Conservation (phyloP, 805 yeast species). For the Cyberlindnera suaveolens region DNA sequence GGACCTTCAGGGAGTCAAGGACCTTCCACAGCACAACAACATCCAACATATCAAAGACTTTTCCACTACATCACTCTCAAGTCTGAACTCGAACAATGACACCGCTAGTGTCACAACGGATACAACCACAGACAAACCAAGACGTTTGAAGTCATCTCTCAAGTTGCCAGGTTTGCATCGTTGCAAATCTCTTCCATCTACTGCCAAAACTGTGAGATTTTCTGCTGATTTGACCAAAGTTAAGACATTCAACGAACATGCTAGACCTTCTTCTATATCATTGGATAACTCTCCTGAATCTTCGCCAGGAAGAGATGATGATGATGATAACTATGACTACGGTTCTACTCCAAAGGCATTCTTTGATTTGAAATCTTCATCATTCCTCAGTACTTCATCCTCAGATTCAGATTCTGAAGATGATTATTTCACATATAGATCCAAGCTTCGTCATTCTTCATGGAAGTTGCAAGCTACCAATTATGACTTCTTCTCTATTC, state of each 20-base stretch:
- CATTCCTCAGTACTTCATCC: constrained; percentile 10
- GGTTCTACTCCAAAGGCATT: constrained; percentile 16
- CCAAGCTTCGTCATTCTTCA: constrained; percentile 8
- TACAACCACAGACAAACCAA: constrained; percentile 10
- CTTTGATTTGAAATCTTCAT: constrained; percentile 16
- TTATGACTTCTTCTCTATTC: constrained; percentile 11
- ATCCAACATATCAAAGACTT: constrained; percentile 3
- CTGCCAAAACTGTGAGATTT: constrained; percentile 53
- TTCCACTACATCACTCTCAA: constrained; percentile 10
- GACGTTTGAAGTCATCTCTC: constrained; percentile 33
- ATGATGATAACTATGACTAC: not conserved
- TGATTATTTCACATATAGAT: constrained; percentile 15
- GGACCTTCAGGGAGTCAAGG: constrained; percentile 4
- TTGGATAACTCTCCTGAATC: constrained; percentile 43
- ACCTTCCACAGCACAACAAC: not conserved
- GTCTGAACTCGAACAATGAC: constrained; percentile 10
- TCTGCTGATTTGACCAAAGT: constrained; percentile 55
- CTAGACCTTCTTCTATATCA: constrained; percentile 60
- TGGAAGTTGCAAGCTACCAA: constrained; percentile 17
- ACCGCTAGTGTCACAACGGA: constrained; percentile 4
- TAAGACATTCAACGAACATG: constrained; percentile 56
- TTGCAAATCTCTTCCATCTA: constrained; percentile 43
- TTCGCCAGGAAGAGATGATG: constrained; percentile 10
- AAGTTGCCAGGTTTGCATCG: constrained; percentile 37
- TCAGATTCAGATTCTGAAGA: constrained; percentile 18